These are phyloP conservation scores for Penicillium manginii DNA, from an alignment of 495 filamentous ascomycete species.

Conservation along the genomic window DNA sequence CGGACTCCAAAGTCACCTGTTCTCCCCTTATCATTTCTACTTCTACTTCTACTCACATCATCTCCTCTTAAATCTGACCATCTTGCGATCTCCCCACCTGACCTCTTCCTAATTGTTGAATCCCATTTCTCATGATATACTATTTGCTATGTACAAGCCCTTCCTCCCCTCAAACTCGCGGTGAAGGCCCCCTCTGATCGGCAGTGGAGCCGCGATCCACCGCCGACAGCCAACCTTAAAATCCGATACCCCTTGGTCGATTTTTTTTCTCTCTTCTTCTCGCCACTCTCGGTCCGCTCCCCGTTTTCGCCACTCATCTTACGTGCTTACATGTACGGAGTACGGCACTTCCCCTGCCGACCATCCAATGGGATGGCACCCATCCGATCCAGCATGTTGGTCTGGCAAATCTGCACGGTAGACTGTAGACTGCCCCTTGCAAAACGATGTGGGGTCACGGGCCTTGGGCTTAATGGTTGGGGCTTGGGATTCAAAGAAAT, in stretches of 20 bases:
- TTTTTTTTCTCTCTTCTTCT: background rate
- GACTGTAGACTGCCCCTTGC: background rate
- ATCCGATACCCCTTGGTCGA: background rate
- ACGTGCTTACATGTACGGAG: too few relatives aligned
- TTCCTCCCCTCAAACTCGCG: conserved; percentile 9
- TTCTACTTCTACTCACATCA: too few relatives aligned
- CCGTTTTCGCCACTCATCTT: conserved; percentile 6
- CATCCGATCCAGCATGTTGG: background rate
- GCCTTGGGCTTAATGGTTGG: too few relatives aligned
- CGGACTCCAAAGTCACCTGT: background rate
- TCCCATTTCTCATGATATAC: background rate
- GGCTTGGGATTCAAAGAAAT: too few relatives aligned
- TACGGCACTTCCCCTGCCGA: conserved; percentile 1
- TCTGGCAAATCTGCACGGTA: background rate
- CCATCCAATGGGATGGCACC: background rate
- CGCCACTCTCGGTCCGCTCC: conserved; percentile 8
- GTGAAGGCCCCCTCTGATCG: conserved; percentile 27
- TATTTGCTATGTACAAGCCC: background rate
- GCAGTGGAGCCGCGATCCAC: conserved; percentile 27
- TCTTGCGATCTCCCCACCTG: too few relatives aligned
- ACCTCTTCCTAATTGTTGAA: too few relatives aligned
- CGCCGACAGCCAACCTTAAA: conserved; percentile 26
- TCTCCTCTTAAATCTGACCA: too few relatives aligned
- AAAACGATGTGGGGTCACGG: background rate
- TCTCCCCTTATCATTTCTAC: background rate